These are phyloP conservation scores for Calonectria pseudoreteaudii DNA, from an alignment of 2,329 filamentous ascomycete species.

Conservation along the genomic window DNA sequence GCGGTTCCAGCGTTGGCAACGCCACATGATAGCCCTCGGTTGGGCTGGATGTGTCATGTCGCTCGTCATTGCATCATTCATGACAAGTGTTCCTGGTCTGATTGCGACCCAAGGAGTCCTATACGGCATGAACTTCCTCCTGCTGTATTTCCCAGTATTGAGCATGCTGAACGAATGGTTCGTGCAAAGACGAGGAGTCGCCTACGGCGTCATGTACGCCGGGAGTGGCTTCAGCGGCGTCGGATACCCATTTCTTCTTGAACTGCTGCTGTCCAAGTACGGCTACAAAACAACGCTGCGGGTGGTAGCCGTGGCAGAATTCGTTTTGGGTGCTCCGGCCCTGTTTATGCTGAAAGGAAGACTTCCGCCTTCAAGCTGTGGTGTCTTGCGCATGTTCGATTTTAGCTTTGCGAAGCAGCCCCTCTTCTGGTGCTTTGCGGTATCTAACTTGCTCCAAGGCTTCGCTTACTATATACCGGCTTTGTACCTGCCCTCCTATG, in stretches of 20 bases:
- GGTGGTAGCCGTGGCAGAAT: constrained; percentile 52
- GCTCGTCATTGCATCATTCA: constrained; percentile 41
- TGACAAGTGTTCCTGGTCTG: constrained; percentile 34
- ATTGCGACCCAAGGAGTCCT: constrained; percentile 45
- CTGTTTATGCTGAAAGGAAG: constrained; percentile 55
- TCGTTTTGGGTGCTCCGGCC: constrained; percentile 54
- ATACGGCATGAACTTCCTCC: constrained; percentile 49
- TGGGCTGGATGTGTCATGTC: constrained; percentile 22
- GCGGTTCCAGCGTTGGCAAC: constrained; percentile 29
- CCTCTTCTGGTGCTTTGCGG: constrained; percentile 51
- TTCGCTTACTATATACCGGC: constrained; percentile 67
- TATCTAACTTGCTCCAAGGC: constrained; percentile 64
- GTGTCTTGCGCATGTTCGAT: constrained; percentile 39
- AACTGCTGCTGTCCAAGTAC: constrained; percentile 53
- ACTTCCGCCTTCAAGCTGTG: constrained; percentile 51
- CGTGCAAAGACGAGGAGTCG: constrained; percentile 56
- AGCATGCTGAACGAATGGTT: constrained; percentile 62
- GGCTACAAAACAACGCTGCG: constrained; percentile 56
- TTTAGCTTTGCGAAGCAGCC: constrained; percentile 39
- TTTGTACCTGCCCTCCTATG: constrained; percentile 65
- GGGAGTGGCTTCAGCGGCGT: constrained; percentile 61
- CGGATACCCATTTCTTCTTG: constrained; percentile 59
- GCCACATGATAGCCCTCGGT: constrained; percentile 24
- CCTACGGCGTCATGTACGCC: constrained; percentile 62
- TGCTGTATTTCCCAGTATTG: constrained; percentile 57